Base-by-base conservation (phyloP, 2,329 filamentous ascomycete species). In the Ophiosphaerella korrae region DNA sequence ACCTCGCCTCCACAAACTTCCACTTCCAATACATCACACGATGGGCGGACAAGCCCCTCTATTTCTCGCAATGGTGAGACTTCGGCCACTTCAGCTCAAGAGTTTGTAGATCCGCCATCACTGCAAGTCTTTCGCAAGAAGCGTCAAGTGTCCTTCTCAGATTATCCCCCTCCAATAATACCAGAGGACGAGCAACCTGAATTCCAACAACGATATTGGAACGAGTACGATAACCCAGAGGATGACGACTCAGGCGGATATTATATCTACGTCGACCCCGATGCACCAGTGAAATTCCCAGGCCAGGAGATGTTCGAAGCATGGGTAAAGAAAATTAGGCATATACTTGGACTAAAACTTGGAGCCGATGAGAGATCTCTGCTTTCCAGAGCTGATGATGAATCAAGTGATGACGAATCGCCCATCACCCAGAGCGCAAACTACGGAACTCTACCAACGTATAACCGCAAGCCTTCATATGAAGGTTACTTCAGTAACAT, bases 151-250 rank as follows among this genome's bases (percentile, higher is more conserved):
- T 53, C 66, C 5, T 72, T 67, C 41, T 58, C 66, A 2, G 62
- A 64, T 9, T 61, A 68, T 32, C 55, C 59, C 13, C 57, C 60
- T 3, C 56, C 65, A 1, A 57, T 63, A 9, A 37, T 52, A 7
- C 52, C 59, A 38, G 50, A 57, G 16, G 58, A 68, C 13, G 35
- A 48, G 9, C 63, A 63, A 32, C 53, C 57, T 1, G 56, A 60
- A 31, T 42, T 53, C 26, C 53, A 53, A 31, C 52, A 70, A 31
- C 52, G 71, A 43, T 94, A 93, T 68, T 95, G 90, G 90, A 93
- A 90, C 71, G 90, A 95, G 71, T 94, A 93, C 71, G 90, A 95
- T 60, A 77, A 92, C 67, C 89, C 88, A 7, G 91, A 90, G 68
- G 76, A 75, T 9, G 84, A 81, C 2, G 75, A 80, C 12, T 80